Evolutionary conservation across 2,329 filamentous ascomycete species (phyloP).

Genomic region (Colletotrichum viniferum): DNA sequence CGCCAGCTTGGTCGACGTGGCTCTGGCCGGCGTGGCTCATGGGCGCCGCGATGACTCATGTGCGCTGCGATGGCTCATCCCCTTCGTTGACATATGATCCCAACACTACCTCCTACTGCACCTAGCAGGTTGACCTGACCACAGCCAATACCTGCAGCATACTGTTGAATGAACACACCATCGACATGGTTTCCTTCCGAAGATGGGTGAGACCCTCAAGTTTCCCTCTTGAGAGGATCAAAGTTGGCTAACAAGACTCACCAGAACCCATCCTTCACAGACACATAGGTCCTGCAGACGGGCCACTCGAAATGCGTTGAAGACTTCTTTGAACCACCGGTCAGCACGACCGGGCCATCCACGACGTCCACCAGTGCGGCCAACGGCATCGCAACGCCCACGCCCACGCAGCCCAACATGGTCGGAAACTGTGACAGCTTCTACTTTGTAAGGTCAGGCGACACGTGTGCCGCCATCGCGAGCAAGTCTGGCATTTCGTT

Average conservation of each 20-base stretch:
- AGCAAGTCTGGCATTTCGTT: no score
- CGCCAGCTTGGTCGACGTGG: not conserved
- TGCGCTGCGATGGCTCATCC: not conserved
- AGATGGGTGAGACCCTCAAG: not conserved
- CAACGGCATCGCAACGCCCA: conserved; percentile 25
- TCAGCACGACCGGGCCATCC: not conserved
- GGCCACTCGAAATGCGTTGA: conserved; percentile 18
- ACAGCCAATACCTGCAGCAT: not conserved
- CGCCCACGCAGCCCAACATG: conserved; percentile 3
- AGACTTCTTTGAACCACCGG: not conserved
- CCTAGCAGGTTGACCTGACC: not conserved
- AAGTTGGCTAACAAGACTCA: not conserved
- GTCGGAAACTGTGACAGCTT: no score
- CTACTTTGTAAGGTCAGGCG: no score
- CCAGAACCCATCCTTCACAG: conserved; percentile 15
- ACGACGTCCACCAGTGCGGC: not conserved
- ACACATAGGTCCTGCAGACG: not conserved
- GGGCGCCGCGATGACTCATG: no score
- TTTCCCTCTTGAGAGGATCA: not conserved
- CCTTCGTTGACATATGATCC: not conserved
- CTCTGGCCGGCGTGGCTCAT: not conserved
- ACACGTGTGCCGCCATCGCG: no score
- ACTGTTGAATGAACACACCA: not conserved
- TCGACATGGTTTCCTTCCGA: not conserved
- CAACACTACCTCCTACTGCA: not conserved